Base-by-base conservation (phyloP, 768 basidiomycete genomes). In the Rhizopogon sp. region DNA sequence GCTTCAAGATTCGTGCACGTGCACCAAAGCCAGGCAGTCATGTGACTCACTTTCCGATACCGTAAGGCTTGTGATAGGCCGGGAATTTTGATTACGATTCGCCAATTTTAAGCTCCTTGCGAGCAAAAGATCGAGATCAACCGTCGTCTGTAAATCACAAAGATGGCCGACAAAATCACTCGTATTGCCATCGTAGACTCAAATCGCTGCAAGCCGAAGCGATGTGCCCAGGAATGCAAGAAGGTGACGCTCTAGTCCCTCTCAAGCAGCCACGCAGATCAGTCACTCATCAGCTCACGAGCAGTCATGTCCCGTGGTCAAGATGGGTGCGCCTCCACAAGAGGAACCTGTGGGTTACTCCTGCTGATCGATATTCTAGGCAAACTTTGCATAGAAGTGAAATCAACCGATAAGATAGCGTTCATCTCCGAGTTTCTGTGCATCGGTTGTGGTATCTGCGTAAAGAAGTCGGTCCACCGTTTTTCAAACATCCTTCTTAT, bases 371-470 rank as follows among this genome's bases (percentile, higher is more conserved):
- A 5, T 17, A 28, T 43, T 20, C 5, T 62, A 94, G 93, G 97
- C 16, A 98, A 97, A 74, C 79, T 99, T 22, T 99, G 97, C 78
- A 98, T 98, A 62, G 97, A 98, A 74, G 97, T 99, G 60, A 95
- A 93, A 70, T 70, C 96, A 13, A 82, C 85, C 7, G 95, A 97
- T 75, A 98, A 98, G 79, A 97, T 98, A 72, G 89, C 97, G 1
- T 98, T 95, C 81, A 90, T 99, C 74, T 98, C 97, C 28, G 97
- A 99, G 71, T 94, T 96, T 70, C 79, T 99, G 53, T 99, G 97
- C 70, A 99, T 99, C 58, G 97, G 97, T 64, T 99, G 97, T 72
- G 97, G 97, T 90, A 98, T 99, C 66, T 99, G 97, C 70, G 95
- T 98, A 35, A 98, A 98, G 76, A 99, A 98, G 96, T 97, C 66